Conservation (phyloP, 495 filamentous ascomycete species). For the Xylaria palmicola region DNA sequence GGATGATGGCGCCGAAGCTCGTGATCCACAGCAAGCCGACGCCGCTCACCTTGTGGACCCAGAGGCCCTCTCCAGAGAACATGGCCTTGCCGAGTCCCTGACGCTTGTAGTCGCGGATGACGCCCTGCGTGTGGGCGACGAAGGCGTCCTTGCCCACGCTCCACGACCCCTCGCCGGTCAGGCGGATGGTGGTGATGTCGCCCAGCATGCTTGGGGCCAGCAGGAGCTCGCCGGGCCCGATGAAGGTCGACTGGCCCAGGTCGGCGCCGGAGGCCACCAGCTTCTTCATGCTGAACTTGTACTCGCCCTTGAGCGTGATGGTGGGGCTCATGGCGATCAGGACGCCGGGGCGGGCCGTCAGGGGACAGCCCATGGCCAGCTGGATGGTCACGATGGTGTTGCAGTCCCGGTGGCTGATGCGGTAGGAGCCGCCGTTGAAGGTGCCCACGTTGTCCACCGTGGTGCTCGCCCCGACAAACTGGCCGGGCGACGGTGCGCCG, state of each 20-base stretch:
- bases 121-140: slow-evolving; percentile 71
- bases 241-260: slow-evolving; percentile 76
- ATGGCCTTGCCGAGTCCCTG: slow-evolving; percentile 89
- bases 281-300: slow-evolving; percentile 86
- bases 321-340: slow-evolving; percentile 94
- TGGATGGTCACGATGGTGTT: slow-evolving; percentile 90
- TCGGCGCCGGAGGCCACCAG: slow-evolving; percentile 72
- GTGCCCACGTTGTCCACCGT: slow-evolving; percentile 82
- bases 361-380: slow-evolving; percentile 82
- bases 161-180: slow-evolving; percentile 72
- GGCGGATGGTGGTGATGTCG: slow-evolving; percentile 78
- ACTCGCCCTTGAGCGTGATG: slow-evolving; percentile 73
- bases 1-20: slow-evolving; percentile 91
- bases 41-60: slow-evolving; percentile 83
- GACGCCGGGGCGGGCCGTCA: slow-evolving; percentile 76
- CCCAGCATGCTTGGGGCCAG: slow-evolving; percentile 78
- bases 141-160: slow-evolving; percentile 79
- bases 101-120: slow-evolving; percentile 79
- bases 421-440: slow-evolving; percentile 93
- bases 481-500: slow-evolving; percentile 30
- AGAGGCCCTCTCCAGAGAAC: slow-evolving; percentile 90
- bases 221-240: slow-evolving; percentile 87
- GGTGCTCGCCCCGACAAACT: slow-evolving; percentile 8
- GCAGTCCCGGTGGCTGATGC: slow-evolving; percentile 87
- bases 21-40: slow-evolving; percentile 81